Base-by-base conservation (phyloP, 2,329 filamentous ascomycete species). In the Neopestalotiopsis sp. region DNA sequence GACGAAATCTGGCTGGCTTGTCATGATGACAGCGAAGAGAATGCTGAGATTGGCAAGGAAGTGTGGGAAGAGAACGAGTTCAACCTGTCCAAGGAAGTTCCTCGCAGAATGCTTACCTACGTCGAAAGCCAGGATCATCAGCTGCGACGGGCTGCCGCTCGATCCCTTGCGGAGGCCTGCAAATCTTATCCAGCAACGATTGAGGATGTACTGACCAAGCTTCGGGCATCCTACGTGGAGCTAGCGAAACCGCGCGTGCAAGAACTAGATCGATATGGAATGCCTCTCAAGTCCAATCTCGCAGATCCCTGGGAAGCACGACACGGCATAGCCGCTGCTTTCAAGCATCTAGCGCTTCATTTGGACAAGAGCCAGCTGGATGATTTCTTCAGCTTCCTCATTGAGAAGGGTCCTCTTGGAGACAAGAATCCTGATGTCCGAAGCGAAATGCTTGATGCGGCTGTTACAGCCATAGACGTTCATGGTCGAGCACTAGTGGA, bases 21-120 rank as follows among this genome's bases (percentile, higher is more conserved):
- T 76, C 95, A 99, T 75, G 96, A 99, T 73, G 94, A 97, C 74
- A 89, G 94, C 24, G 89, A 92, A 58, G 95, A 98, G 78, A 98
- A 98, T 75, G 88, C 87, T 9, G 93, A 94, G 61, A 85, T 97
- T 66, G 95, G 93, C 6, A 88, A 87, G 65, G 93, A 95, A 13
- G 97, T 99, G 45, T 99, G 96, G 96, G 94, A 97, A 76, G 96
- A 98, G 76, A 97, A 95, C 77, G 92, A 89, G 7, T 92, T 98
- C 70, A 83, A 91, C 70, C 82, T 95, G 13, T 87, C 89, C 1
- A 83, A 88, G 24, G 86, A 91, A 6, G 88, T 93, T 9, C 89
- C 93, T 7, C 79, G 85, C 68, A 88, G 87, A 73, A 91, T 95
- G 76, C 82, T 97, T 63, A 90, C 91, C 0, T 98, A 97, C 77